These are phyloP conservation scores for Aspergillus sp. DNA, from an alignment of 2,329 filamentous ascomycete genomes.

Conservation along the genomic window DNA sequence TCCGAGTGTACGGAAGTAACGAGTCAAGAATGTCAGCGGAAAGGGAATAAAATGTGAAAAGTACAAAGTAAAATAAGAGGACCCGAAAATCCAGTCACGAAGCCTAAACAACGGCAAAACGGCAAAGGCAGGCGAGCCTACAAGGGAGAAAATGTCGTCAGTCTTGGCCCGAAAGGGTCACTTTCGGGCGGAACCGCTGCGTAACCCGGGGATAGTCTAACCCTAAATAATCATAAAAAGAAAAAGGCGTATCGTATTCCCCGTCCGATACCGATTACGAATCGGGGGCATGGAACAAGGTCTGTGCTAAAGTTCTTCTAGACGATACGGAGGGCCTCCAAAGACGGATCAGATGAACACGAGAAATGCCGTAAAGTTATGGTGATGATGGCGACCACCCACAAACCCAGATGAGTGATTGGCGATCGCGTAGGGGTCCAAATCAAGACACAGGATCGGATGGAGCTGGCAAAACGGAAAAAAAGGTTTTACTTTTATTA, in stretches of 20 bases:
- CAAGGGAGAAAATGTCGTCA: conserved; percentile 17
- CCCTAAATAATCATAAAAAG: conserved; percentile 10
- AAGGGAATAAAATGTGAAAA: conserved; percentile 1
- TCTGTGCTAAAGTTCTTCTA: conserved; percentile 2
- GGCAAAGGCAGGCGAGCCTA: conserved; percentile 2
- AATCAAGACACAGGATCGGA: neutral
- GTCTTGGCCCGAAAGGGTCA: conserved; percentile 18
- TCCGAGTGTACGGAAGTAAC: neutral
- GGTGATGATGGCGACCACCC: neutral
- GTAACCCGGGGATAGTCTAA: conserved; percentile 18
- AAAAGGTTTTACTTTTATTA: neutral
- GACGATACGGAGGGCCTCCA: neutral
- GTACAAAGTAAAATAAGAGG: neutral
- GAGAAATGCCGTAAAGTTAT: neutral
- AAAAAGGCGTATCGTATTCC: neutral
- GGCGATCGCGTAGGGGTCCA: neutral
- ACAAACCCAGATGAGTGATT: neutral
- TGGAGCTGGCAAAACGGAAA: neutral
- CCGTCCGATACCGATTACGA: neutral
- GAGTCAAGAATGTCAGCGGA: neutral
- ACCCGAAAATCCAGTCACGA: conserved; percentile 3
- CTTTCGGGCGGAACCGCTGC: conserved; percentile 23
- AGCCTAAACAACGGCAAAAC: conserved; percentile 9
- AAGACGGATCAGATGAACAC: neutral
- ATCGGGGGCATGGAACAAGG: neutral